Conservation (phyloP, 192 early-diverging fungal genomes). For the Umbelopsis vinacea region DNA sequence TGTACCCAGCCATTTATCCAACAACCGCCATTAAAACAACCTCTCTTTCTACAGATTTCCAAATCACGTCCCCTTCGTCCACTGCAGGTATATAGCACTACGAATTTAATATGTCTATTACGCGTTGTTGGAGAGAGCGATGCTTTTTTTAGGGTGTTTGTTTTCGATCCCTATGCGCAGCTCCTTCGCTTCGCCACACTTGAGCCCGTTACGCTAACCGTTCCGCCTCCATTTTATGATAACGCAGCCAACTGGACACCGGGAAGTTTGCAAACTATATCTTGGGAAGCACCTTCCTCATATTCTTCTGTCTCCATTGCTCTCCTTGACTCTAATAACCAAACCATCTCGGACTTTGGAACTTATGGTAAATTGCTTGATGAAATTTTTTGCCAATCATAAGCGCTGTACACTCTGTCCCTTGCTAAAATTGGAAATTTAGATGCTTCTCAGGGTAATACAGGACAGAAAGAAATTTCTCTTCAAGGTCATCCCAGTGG, state of each 20-base stretch:
- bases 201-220: not conserved
- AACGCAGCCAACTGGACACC: not conserved
- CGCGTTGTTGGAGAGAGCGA: no score
- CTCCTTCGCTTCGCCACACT: not conserved
- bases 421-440: not conserved
- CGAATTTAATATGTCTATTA: no score
- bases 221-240: not conserved
- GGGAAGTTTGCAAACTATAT: not conserved
- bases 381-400: not conserved
- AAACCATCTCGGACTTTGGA: constrained; percentile 12
- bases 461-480: not conserved
- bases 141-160: not conserved
- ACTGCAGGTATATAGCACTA: not conserved
- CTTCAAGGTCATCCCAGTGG: constrained; percentile 18
- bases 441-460: constrained; percentile 9
- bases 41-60: not conserved
- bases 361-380: constrained; percentile 3
- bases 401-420: not conserved
- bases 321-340: not conserved
- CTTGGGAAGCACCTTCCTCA: not conserved
- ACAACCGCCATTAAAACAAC: not conserved
- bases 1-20: not conserved
- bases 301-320: not conserved
- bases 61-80: not conserved
- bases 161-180: constrained; percentile 9